A percentile compares a stretch with the other conserved stretches of the same genome.
phyloP scores from a whole-genome alignment of 2,329 filamentous ascomycete species.

The Pseudopyrenochaeta lycopersici region DNA sequence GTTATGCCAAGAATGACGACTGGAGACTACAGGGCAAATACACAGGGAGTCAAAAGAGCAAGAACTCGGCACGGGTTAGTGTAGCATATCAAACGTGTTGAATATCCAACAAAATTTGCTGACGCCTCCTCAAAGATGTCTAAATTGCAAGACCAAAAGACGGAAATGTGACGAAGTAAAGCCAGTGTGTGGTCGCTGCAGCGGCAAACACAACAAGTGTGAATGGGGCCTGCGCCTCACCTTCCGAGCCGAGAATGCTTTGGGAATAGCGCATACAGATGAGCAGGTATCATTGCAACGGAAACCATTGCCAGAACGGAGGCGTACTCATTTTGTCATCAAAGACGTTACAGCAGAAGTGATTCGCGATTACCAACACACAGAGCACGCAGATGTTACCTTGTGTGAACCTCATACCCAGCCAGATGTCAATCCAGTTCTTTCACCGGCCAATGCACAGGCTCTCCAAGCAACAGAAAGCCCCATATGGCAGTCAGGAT shows the following conservation, averaged over 20 bases:
- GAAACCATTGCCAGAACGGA: slow-evolving; percentile 1
- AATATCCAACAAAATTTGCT: too few species aligned
- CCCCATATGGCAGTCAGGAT: too few species aligned
- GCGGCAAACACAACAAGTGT: slow-evolving; percentile 18
- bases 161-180: slow-evolving; percentile 29
- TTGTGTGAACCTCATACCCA: neutral
- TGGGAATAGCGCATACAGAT: neutral
- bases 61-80: too few species aligned
- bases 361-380: slow-evolving; percentile 16
- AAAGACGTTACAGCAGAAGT: slow-evolving; percentile 16
- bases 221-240: slow-evolving; percentile 24
- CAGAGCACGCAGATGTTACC: too few species aligned
- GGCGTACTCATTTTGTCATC: slow-evolving; percentile 11
- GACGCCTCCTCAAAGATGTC: slow-evolving; percentile 1
- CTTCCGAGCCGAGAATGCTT: slow-evolving; percentile 20
- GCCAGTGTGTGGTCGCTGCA: slow-evolving; percentile 24
- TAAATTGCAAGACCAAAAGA: slow-evolving; percentile 23
- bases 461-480: too few species aligned
- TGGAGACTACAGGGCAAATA: too few species aligned
- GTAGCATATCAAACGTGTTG: too few species aligned
- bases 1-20: too few species aligned
- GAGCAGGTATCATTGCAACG: slow-evolving; percentile 8
- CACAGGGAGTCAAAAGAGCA: too few species aligned
- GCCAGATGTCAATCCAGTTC: too few species aligned
- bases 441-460: too few species aligned